Evolutionary conservation across 1,284 basidiomycete species (phyloP), one percentile per base, ranked within the genome.

Genomic region (Microbotryum lychnidis-dioicae): DNA sequence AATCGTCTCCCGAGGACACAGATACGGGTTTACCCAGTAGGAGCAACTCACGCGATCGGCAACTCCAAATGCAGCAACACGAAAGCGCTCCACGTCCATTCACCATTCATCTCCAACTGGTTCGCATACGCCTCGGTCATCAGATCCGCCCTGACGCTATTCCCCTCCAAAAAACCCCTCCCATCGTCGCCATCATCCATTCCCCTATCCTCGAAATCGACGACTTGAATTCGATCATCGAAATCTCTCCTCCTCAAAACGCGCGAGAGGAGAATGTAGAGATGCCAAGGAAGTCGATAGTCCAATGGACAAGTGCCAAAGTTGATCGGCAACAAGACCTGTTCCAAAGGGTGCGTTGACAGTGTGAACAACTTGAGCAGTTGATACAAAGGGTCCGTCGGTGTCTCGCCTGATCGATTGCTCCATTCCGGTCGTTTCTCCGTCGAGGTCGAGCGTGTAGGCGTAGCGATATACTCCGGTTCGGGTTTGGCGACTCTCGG

Each of bases 41-140:
- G 33, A 57, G 29, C 46, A 20, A 80, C 82, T 70, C 71, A 92
- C 91, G 87, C 85, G 44, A 80, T 78, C 27, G 84, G 80, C 20
- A 86, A 82, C 73, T 93, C 88, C 18, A 98, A 78, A 75, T 97
- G 93, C 57, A 97, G 78, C 61, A 97, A 77, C 10, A 97, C 87
- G 73, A 97, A 97, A 1, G 83, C 82, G 4, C 92, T 87, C 77
- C 91, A 89, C 67, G 87, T 85, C 75, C 93, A 84, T 79, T 87
- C 80, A 14, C 87, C 91, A 57, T 83, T 76, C 58, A 81, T 80
- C 76, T 97, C 93, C 61, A 98, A 77, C 75, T 97, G 91, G 51
- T 82, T 80, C 0, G 93, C 92, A 73, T 96, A 98, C 57, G 82
- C 84, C 64, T 83, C 85, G 3, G 91, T 86, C 29, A 97, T 76